Evolutionary conservation across 148 eudicot species (phyloP).

Genomic region (Silene uniflora): DNA sequence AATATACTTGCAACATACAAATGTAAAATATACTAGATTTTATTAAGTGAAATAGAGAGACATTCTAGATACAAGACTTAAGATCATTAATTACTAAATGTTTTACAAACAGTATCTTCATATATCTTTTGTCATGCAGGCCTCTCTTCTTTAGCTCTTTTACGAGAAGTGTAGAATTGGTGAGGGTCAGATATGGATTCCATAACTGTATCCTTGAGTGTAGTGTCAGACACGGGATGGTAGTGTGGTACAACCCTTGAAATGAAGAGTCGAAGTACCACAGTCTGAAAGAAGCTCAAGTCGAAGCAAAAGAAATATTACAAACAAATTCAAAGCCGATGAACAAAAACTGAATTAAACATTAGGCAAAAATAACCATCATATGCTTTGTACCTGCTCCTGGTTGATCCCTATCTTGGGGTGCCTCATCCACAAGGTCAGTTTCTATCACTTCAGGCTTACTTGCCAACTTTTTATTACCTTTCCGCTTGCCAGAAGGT

Average conservation of each 20-base stretch:
- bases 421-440: constrained; percentile 24
- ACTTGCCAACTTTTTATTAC: constrained; percentile 29
- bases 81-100: background rate
- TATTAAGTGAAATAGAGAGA: background rate
- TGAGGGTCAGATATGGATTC: background rate
- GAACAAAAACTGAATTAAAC: constrained; percentile 2
- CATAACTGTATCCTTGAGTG: background rate
- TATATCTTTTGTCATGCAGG: background rate
- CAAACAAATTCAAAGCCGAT: background rate
- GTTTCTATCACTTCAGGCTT: constrained; percentile 34
- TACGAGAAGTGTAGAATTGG: background rate
- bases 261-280: no score
- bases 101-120: background rate
- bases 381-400: constrained; percentile 43
- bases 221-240: background rate
- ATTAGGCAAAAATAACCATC: constrained; percentile 8
- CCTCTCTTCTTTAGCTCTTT: background rate
- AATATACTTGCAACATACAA: no score
- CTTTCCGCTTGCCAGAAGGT: constrained; percentile 40
- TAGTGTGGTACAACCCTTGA: no score
- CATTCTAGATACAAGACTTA: background rate
- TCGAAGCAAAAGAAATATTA: constrained; percentile 5
- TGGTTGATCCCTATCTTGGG: constrained; percentile 28
- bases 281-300: background rate
- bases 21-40: background rate